Evolutionary conservation across 2,329 filamentous ascomycete species (phyloP).

Genomic region (Ramularia endophylla): DNA sequence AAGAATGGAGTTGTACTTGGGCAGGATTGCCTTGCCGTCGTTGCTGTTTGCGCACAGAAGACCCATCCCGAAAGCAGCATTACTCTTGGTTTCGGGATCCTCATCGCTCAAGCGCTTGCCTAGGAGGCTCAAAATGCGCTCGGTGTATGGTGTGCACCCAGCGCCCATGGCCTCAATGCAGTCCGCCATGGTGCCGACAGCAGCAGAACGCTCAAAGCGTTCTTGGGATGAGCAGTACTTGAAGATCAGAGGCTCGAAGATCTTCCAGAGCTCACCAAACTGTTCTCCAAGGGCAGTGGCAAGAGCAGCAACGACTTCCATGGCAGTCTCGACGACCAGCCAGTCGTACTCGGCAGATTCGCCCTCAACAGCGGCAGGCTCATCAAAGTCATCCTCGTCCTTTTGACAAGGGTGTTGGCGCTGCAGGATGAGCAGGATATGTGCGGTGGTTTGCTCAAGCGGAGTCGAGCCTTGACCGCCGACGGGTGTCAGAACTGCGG

Average conservation of each 20-base stretch:
- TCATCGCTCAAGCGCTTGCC: conserved; percentile 84
- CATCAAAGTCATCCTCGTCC: conserved; percentile 76
- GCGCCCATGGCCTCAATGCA: conserved; percentile 77
- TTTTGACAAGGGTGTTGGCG: conserved; percentile 91
- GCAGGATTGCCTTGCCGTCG: conserved; percentile 65
- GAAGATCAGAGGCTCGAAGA: conserved; percentile 87
- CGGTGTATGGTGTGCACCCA: conserved; percentile 76
- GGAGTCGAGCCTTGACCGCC: conserved; percentile 47
- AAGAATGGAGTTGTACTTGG: conserved; percentile 71
- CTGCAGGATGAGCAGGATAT: conserved; percentile 72
- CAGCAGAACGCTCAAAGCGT: conserved; percentile 78
- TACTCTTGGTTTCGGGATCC: conserved; percentile 88
- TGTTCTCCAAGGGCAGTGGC: conserved; percentile 72
- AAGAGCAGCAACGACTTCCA: conserved; percentile 83
- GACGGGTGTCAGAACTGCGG: conserved; percentile 67
- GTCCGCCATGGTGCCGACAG: conserved; percentile 88
- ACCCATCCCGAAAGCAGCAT: conserved; percentile 86
- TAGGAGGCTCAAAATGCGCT: conserved; percentile 69
- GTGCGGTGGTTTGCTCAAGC: conserved; percentile 60
- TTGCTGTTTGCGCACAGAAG: conserved; percentile 77
- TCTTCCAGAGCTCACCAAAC: conserved; percentile 88
- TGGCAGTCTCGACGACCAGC: conserved; percentile 89
- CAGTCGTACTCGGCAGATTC: conserved; percentile 96
- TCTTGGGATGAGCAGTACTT: conserved; percentile 84
- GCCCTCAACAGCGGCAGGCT: conserved; percentile 59